Percentiles rank a stretch among this genome's conserved stretches.
Evolutionary conservation across 345 rosid species (phyloP).

Genomic region (Kandelia obovata): DNA sequence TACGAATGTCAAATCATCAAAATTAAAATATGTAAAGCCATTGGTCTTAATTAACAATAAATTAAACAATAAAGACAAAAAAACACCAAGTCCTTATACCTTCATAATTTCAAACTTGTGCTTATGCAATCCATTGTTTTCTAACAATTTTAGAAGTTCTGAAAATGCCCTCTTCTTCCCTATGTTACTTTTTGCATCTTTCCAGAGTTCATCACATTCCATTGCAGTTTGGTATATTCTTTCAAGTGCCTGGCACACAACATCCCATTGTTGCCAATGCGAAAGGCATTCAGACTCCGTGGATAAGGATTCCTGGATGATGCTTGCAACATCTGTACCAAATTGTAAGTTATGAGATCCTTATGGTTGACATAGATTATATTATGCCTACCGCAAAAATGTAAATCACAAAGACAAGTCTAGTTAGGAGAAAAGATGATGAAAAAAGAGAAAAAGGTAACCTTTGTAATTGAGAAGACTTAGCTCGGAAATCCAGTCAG

Average conservation of each 20-base stretch:
- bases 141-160: conserved; percentile 72
- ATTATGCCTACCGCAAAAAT: not conserved
- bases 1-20: conserved; percentile 25
- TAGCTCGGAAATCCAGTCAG: conserved; percentile 31
- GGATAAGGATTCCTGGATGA: conserved; percentile 17
- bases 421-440: conserved; percentile 3
- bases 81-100: conserved; percentile 35
- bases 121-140: conserved; percentile 64
- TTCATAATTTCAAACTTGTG: conserved; percentile 66
- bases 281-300: conserved; percentile 26
- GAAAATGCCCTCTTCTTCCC: conserved; percentile 68
- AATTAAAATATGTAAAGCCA: not conserved
- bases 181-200: conserved; percentile 42
- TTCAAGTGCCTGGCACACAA: conserved; percentile 49
- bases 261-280: conserved; percentile 51
- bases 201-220: conserved; percentile 67
- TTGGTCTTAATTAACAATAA: not conserved
- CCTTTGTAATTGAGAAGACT: conserved; percentile 43
- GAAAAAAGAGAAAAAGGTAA: conserved; percentile 14
- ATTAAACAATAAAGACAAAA: conserved; percentile 9
- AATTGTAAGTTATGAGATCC: conserved; percentile 1
- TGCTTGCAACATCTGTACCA: conserved; percentile 37
- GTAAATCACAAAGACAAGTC: not conserved
- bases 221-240: conserved; percentile 39
- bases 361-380: not conserved